phyloP scores from a whole-genome alignment of 2,329 filamentous ascomycete genomes.

The Botrytis paeoniae region DNA sequence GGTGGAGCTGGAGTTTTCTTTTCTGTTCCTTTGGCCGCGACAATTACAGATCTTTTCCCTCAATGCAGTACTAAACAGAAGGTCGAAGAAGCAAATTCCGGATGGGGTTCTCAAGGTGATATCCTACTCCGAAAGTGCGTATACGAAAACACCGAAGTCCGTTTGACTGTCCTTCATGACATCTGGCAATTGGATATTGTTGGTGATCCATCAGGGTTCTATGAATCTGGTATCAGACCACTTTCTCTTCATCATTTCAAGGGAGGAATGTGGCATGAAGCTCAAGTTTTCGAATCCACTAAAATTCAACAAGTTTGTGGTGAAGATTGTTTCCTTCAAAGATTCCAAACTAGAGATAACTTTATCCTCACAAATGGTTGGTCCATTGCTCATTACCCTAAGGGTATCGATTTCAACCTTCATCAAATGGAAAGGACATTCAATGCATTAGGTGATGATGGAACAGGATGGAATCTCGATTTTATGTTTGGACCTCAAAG shows the following conservation, averaged over 20 bases:
- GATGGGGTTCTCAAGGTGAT: constrained; percentile 50
- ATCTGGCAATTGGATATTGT: constrained; percentile 36
- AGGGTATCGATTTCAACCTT: constrained; percentile 35
- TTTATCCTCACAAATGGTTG: constrained; percentile 37
- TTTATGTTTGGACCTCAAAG: constrained; percentile 51
- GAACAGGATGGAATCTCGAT: constrained; percentile 40
- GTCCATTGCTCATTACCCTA: constrained; percentile 34
- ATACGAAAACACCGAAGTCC: constrained; percentile 36
- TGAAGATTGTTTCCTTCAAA: constrained; percentile 37
- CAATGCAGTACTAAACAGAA: constrained; percentile 50
- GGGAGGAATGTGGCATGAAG: constrained; percentile 53
- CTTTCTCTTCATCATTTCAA: constrained; percentile 37
- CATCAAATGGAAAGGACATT: constrained; percentile 37
- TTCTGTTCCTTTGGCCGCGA: constrained; percentile 44
- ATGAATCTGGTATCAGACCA: constrained; percentile 34
- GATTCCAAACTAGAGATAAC: constrained; percentile 34
- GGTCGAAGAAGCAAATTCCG: constrained; percentile 53
- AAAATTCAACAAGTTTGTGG: constrained; percentile 36
- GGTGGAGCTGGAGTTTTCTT: constrained; percentile 38
- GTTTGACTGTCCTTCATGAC: constrained; percentile 34
- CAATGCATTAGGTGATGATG: constrained; percentile 31
- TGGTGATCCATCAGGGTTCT: constrained; percentile 36
- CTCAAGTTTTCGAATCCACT: constrained; percentile 30
- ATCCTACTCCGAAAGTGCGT: constrained; percentile 37
- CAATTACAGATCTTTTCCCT: constrained; percentile 46